Conservation (phyloP, 441 rosid species). For the Erodium chrysanthum region DNA sequence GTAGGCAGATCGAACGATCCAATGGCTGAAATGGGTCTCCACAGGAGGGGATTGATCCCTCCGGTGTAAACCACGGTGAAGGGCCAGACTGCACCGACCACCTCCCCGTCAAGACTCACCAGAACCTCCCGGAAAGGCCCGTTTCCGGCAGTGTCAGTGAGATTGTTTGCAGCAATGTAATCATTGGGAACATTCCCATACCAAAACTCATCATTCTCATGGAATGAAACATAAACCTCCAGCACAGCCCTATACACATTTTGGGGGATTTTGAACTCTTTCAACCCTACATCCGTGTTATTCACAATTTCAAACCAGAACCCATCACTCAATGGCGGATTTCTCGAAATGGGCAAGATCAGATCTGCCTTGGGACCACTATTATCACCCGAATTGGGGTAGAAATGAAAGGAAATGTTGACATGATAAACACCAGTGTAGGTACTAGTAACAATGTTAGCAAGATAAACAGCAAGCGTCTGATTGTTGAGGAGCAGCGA, state of each 20-base stretch:
- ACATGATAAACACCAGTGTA: conserved; percentile 85
- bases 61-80: conserved; percentile 87
- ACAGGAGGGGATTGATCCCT: conserved; percentile 64
- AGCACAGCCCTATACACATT: conserved; percentile 79
- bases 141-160: conserved; percentile 43
- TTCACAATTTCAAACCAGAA: conserved; percentile 71
- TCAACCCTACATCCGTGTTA: conserved; percentile 28
- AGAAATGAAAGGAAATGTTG: conserved; percentile 48
- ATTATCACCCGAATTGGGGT: conserved; percentile 32
- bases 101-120: conserved; percentile 48
- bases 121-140: conserved; percentile 89
- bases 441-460: conserved; percentile 49
- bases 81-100: conserved; percentile 76
- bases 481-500: conserved; percentile 45
- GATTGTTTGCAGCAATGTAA: conserved; percentile 48
- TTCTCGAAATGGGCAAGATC: conserved; percentile 70
- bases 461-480: conserved; percentile 51
- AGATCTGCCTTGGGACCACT: conserved; percentile 46
- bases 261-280: conserved; percentile 47
- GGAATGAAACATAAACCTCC: conserved; percentile 83
- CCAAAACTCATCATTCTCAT: conserved; percentile 89
- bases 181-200: conserved; percentile 59
- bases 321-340: conserved; percentile 41
- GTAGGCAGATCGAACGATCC: conserved; percentile 80
- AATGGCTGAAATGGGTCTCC: conserved; percentile 75